These are phyloP conservation scores for Lagenidium sp. DNA, from an alignment of 352 stramenopile genomes.

Conservation along the genomic window DNA sequence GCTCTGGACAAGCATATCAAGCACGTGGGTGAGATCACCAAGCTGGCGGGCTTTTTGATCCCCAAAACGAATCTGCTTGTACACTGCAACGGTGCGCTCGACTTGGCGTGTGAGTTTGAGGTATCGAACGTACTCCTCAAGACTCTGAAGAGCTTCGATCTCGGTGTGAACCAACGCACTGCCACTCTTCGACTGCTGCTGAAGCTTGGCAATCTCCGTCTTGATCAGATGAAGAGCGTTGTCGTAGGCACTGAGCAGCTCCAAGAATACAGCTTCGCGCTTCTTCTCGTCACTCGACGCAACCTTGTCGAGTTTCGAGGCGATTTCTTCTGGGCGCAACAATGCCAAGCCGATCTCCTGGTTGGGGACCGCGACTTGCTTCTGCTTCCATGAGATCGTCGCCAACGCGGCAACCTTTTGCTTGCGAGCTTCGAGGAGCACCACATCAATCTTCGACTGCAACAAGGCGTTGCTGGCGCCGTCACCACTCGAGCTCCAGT, in stretches of 20 bases:
- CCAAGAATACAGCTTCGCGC: conserved; percentile 54
- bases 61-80: conserved; percentile 47
- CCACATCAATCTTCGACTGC: conserved; percentile 80
- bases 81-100: conserved; percentile 48
- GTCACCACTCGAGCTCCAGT: conserved; percentile 53
- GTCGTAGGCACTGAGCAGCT: conserved; percentile 70
- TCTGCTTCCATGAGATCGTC: conserved; percentile 75
- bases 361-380: conserved; percentile 57
- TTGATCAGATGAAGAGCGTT: conserved; percentile 58
- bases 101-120: conserved; percentile 69
- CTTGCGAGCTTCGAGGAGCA: conserved; percentile 76
- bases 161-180: conserved; percentile 62
- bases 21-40: conserved; percentile 67
- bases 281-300: conserved; percentile 44
- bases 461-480: conserved; percentile 62
- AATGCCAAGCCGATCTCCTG: conserved; percentile 64
- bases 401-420: conserved; percentile 78
- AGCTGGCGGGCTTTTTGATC: conserved; percentile 29
- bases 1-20: conserved; percentile 78
- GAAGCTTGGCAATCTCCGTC: conserved; percentile 43
- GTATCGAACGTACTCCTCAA: conserved; percentile 73
- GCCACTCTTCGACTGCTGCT: conserved; percentile 74
- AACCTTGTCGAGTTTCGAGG: conserved; percentile 43
- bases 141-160: conserved; percentile 44
- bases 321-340: conserved; percentile 66